These are phyloP conservation scores for Echites panduratus DNA, from an alignment of 257 asterid species.

Conservation along the genomic window DNA sequence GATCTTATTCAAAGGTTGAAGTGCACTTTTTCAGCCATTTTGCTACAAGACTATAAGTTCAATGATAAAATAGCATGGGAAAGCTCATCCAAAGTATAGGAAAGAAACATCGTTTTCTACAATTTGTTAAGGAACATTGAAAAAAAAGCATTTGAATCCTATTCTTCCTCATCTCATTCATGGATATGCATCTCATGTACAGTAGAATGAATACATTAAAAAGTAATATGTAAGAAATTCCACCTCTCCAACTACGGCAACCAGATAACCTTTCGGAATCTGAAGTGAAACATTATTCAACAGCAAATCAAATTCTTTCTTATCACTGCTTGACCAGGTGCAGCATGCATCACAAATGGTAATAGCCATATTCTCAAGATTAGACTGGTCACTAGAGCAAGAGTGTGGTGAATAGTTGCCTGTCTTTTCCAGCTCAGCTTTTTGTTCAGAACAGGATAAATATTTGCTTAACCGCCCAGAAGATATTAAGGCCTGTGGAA, in stretches of 20 bases:
- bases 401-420: constrained; percentile 20
- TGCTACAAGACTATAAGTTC: background rate
- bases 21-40: background rate
- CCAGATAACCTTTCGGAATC: constrained; percentile 67
- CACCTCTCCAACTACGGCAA: constrained; percentile 91
- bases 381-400: constrained; percentile 27
- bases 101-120: background rate
- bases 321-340: constrained; percentile 77
- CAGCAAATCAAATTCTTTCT: constrained; percentile 48
- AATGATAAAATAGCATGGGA: background rate
- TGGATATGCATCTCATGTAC: background rate
- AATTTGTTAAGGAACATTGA: background rate
- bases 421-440: constrained; percentile 19
- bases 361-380: constrained; percentile 41
- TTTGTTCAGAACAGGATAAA: constrained; percentile 58
- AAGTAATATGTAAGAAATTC: constrained; percentile 7
- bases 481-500: constrained; percentile 78
- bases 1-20: background rate
- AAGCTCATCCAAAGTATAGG: background rate
- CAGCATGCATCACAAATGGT: constrained; percentile 59
- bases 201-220: background rate
- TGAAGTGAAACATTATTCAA: constrained; percentile 49
- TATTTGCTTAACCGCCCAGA: constrained; percentile 71
- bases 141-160: background rate
- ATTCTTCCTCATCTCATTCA: background rate